These are phyloP conservation scores for Aspergillus panamensis DNA, from an alignment of 495 filamentous ascomycete species.

Conservation along the genomic window DNA sequence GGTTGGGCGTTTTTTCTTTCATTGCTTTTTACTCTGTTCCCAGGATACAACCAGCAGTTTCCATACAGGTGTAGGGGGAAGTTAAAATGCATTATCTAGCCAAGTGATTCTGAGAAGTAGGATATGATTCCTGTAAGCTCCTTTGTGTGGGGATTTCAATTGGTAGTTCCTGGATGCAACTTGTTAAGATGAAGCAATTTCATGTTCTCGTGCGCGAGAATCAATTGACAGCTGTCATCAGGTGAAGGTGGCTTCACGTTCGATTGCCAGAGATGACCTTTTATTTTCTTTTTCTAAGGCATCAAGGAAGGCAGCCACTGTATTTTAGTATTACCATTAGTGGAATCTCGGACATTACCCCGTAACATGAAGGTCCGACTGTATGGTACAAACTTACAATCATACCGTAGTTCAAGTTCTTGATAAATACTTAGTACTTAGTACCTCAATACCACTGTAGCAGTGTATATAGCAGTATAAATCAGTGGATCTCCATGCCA, in stretches of 20 bases:
- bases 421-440: no score
- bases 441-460: not conserved
- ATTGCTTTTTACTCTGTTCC: not conserved
- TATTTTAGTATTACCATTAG: not conserved
- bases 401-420: not conserved
- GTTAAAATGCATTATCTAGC: no score
- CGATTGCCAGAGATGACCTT: not conserved
- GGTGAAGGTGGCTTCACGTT: not conserved
- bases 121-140: no score
- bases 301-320: not conserved
- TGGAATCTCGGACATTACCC: not conserved
- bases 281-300: not conserved
- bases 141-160: no score
- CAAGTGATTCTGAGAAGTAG: no score
- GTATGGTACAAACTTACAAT: not conserved
- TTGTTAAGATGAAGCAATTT: not conserved
- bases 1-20: not conserved
- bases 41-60: no score
- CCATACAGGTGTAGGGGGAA: no score
- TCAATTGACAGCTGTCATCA: constrained; percentile 18
- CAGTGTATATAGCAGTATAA: no score
- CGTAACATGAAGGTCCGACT: not conserved
- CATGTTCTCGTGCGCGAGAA: constrained; percentile 6
- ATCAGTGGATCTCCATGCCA: no score
- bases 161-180: no score